These are phyloP conservation scores for Verticillium dahliae DNA, from an alignment of 2,329 filamentous ascomycete species.

Conservation along the genomic window DNA sequence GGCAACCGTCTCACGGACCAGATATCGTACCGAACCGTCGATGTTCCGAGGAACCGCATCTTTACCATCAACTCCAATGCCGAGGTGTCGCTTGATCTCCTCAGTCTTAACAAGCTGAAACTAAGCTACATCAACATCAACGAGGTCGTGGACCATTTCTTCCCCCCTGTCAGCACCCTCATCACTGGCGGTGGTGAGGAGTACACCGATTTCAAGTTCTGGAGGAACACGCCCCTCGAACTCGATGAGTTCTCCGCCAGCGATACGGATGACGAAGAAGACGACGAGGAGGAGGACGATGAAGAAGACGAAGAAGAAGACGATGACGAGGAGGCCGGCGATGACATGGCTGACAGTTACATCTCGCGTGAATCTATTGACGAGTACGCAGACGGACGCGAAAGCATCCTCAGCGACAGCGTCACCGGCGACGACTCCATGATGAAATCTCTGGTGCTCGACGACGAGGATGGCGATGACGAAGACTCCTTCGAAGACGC, in stretches of 20 bases:
- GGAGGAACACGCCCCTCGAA: constrained; percentile 79
- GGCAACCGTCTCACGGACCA: constrained; percentile 96
- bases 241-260: constrained; percentile 85
- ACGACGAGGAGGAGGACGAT: constrained; percentile 35
- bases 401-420: constrained; percentile 35
- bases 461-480: constrained; percentile 26
- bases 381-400: constrained; percentile 34
- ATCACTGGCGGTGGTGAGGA: constrained; percentile 87
- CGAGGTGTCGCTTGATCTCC: constrained; percentile 84
- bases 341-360: constrained; percentile 48
- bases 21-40: constrained; percentile 89
- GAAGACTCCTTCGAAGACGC: constrained; percentile 27
- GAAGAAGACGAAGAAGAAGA: constrained; percentile 49
- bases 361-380: constrained; percentile 44
- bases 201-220: constrained; percentile 96
- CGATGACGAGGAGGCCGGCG: constrained; percentile 35
- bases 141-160: constrained; percentile 97
- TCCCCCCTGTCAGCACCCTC: constrained; percentile 82
- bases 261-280: constrained; percentile 52
- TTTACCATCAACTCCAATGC: constrained; percentile 99
- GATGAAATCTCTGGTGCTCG: constrained; percentile 26
- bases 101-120: constrained; percentile 90
- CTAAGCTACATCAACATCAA: constrained; percentile 96
- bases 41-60: constrained; percentile 88
- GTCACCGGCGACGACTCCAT: constrained; percentile 29